Evolutionary conservation across 768 basidiomycete genomes (phyloP).

Genomic region (Kwoniella sp.): DNA sequence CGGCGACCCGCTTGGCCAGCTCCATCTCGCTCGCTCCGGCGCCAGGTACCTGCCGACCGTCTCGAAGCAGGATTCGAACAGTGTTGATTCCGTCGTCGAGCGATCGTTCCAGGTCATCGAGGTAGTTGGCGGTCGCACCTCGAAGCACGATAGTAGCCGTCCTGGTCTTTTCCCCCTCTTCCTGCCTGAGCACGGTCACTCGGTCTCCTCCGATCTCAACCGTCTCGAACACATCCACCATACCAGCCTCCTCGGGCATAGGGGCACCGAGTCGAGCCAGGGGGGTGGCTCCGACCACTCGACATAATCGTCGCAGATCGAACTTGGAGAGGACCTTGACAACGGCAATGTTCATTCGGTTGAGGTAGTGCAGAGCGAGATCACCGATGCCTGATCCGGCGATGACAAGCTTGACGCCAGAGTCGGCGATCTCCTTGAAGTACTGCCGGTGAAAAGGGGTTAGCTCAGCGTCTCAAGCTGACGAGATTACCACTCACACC

Average conservation of each 20-base stretch:
- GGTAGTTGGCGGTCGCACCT: conserved; percentile 86
- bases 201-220: conserved; percentile 96
- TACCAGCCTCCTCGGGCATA: conserved; percentile 91
- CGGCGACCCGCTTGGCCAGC: conserved; percentile 76
- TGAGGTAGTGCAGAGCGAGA: conserved; percentile 93
- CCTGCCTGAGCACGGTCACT: conserved; percentile 92
- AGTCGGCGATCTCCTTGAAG: conserved; percentile 93
- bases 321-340: conserved; percentile 98
- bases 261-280: conserved; percentile 93
- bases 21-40: conserved; percentile 93
- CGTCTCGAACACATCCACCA: conserved; percentile 89
- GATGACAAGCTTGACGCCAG: conserved; percentile 88
- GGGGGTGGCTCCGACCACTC: conserved; percentile 93
- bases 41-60: conserved; percentile 82
- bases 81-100: conserved; percentile 96
- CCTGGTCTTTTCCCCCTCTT: conserved; percentile 71
- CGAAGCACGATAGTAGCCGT: conserved; percentile 93
- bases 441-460: conserved; percentile 57
- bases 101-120: conserved; percentile 94
- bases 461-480: not conserved
- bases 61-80: conserved; percentile 86
- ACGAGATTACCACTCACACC: conserved; percentile 54
- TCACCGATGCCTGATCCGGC: conserved; percentile 91
- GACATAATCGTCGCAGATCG: conserved; percentile 86
- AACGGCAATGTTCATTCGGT: conserved; percentile 87